phyloP scores from a whole-genome alignment of 805 yeast species.

The Cyberlindnera americana region DNA sequence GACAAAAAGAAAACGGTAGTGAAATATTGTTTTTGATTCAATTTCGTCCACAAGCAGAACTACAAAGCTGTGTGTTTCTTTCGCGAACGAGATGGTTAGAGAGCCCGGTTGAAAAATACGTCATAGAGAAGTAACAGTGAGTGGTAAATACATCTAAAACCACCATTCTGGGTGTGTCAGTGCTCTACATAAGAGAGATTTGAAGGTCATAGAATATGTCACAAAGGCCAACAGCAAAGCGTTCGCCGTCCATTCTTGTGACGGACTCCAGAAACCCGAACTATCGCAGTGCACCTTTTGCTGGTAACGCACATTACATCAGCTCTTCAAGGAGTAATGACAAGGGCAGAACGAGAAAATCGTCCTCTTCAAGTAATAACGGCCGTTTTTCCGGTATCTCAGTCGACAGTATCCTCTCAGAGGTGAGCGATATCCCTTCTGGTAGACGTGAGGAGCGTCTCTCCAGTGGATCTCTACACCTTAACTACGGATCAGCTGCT shows the following conservation, averaged over 20 bases:
- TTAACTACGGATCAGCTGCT: slow-evolving; percentile 10
- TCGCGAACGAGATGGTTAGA: background rate
- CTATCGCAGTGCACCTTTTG: slow-evolving; percentile 68
- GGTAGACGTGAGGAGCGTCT: slow-evolving; percentile 47
- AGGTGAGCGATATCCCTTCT: slow-evolving; percentile 84
- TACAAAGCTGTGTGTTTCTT: no score
- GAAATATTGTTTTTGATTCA: background rate
- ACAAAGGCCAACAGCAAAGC: slow-evolving; percentile 59
- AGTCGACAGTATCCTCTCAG: slow-evolving; percentile 72
- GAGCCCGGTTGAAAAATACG: slow-evolving; percentile 1
- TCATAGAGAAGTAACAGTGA: background rate
- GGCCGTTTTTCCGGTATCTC: slow-evolving; percentile 66
- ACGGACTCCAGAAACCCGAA: slow-evolving; percentile 75
- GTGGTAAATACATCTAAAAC: background rate
- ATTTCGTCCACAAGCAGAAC: no score
- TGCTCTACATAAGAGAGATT: no score
- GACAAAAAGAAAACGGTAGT: no score
- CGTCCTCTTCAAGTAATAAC: slow-evolving; percentile 28
- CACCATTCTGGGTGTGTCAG: no score
- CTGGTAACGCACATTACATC: slow-evolving; percentile 47
- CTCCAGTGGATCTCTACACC: slow-evolving; percentile 30
- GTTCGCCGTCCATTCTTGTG: slow-evolving; percentile 91
- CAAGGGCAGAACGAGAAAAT: slow-evolving; percentile 18
- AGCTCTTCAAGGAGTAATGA: slow-evolving; percentile 8
- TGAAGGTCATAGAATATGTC: no score